Evolutionary conservation across 2,329 filamentous ascomycete genomes (phyloP).

Genomic region (Stachybotrys chlorohalonatus): DNA sequence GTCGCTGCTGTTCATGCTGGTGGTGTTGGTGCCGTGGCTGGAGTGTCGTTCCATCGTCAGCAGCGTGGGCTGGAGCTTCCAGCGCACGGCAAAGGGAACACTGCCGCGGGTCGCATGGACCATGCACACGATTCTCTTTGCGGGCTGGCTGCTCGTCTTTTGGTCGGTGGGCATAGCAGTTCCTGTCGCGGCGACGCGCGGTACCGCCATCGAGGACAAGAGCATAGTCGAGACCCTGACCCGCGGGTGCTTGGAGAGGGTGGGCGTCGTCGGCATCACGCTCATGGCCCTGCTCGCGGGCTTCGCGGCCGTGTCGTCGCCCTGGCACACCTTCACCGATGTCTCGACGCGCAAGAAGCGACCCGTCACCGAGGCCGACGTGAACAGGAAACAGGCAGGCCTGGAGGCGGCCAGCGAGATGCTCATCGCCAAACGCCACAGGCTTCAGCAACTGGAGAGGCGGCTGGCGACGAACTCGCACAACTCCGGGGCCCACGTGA

Average conservation of each 20-base stretch:
- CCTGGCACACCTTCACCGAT: conserved; percentile 75
- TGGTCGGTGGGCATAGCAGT: conserved; percentile 66
- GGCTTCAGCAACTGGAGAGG: conserved; percentile 60
- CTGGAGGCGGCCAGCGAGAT: conserved; percentile 73
- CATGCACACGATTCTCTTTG: conserved; percentile 54
- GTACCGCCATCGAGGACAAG: conserved; percentile 11
- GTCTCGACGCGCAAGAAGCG: conserved; percentile 39
- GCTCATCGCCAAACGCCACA: conserved; percentile 64
- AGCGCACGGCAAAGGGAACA: conserved; percentile 45
- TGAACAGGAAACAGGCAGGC: conserved; percentile 69
- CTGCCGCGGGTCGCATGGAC: conserved; percentile 54
- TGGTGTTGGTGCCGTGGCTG: conserved; percentile 68
- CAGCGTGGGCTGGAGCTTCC: conserved; percentile 52
- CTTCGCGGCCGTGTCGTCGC: conserved; percentile 78
- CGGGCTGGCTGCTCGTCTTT: conserved; percentile 62
- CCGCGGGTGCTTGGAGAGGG: conserved; percentile 53
- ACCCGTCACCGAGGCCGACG: conserved; percentile 63
- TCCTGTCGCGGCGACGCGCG: conserved; percentile 27
- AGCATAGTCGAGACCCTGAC: conserved; percentile 29
- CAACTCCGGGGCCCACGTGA: conserved; percentile 7
- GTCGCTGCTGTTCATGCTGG: conserved; percentile 60
- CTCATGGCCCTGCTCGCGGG: conserved; percentile 83
- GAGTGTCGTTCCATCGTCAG: conserved; percentile 61
- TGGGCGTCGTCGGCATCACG: conserved; percentile 78
- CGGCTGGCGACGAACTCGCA: conserved; percentile 35